Evolutionary conservation across 1,139 yeast genomes (phyloP).

Genomic region (Protomyces lactucae-debilis): DNA sequence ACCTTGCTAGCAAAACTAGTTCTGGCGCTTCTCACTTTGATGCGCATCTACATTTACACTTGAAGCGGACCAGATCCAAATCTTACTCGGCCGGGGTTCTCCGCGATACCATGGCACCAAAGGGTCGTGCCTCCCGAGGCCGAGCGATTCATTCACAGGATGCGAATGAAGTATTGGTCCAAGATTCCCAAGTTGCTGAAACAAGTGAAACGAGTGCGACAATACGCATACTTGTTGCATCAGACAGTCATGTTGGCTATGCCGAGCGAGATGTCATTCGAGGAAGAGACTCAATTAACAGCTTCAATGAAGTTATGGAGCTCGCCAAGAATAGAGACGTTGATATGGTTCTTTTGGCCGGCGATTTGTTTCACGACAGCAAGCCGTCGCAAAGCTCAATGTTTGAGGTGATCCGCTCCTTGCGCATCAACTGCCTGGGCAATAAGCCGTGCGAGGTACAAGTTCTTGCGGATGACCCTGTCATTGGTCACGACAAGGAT

Average conservation of each 20-base stretch:
- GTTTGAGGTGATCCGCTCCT: constrained; percentile 72
- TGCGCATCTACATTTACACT: too few relatives aligned
- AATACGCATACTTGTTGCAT: constrained; percentile 70
- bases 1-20: too few relatives aligned
- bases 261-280: constrained; percentile 83
- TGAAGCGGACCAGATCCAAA: too few relatives aligned
- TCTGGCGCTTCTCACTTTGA: too few relatives aligned
- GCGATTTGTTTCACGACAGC: constrained; percentile 86
- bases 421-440: constrained; percentile 73
- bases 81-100: background rate
- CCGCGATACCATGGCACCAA: background rate
- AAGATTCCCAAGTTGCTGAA: too few relatives aligned
- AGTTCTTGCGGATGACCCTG: constrained; percentile 70
- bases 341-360: constrained; percentile 87
- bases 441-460: constrained; percentile 85
- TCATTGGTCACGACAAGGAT: constrained; percentile 51
- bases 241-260: constrained; percentile 96
- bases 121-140: background rate
- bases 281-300: constrained; percentile 83
- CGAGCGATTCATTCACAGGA: background rate
- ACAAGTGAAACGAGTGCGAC: constrained; percentile 44
- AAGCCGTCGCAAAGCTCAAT: constrained; percentile 83
- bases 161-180: background rate
- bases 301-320: constrained; percentile 76
- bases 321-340: constrained; percentile 52